Conservation (phyloP, 1,139 yeast genomes). For the Kodamaea sp. region DNA sequence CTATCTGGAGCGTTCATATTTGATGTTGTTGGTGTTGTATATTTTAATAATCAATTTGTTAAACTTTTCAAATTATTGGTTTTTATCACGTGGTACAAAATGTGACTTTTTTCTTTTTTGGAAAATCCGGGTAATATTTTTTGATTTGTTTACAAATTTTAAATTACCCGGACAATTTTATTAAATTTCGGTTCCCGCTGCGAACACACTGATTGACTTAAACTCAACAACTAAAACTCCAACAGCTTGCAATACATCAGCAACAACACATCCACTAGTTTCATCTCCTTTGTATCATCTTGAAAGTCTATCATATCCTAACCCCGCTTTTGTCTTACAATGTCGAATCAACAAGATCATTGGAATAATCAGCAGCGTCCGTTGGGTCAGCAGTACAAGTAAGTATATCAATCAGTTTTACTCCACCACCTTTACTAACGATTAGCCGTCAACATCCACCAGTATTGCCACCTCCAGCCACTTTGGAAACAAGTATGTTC, state of each 20-base stretch:
- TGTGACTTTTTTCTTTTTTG: neutral
- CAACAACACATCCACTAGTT: neutral
- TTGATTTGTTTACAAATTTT: too few species aligned
- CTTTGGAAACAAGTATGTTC: conserved; percentile 47
- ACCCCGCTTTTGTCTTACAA: conserved; percentile 9
- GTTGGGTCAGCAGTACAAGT: conserved; percentile 46
- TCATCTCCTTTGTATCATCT: neutral
- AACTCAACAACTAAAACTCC: too few species aligned
- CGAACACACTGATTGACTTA: neutral
- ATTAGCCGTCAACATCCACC: conserved; percentile 49
- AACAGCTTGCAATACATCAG: too few species aligned
- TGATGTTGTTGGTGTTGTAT: neutral
- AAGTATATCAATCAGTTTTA: conserved; percentile 20
- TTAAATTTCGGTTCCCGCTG: conserved; percentile 3
- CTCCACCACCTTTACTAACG: conserved; percentile 24
- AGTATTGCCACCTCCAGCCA: conserved; percentile 55
- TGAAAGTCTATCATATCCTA: too few species aligned
- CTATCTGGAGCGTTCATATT: conserved; percentile 98
- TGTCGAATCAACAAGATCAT: conserved; percentile 45
- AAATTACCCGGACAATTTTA: conserved; percentile 2
- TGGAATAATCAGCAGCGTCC: conserved; percentile 47
- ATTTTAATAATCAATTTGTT: neutral
- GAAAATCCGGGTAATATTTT: conserved; percentile 3
- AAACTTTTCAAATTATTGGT: neutral
- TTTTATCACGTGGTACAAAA: neutral